phyloP scores from a whole-genome alignment of 805 yeast species.

The Suhomyces sp. region DNA sequence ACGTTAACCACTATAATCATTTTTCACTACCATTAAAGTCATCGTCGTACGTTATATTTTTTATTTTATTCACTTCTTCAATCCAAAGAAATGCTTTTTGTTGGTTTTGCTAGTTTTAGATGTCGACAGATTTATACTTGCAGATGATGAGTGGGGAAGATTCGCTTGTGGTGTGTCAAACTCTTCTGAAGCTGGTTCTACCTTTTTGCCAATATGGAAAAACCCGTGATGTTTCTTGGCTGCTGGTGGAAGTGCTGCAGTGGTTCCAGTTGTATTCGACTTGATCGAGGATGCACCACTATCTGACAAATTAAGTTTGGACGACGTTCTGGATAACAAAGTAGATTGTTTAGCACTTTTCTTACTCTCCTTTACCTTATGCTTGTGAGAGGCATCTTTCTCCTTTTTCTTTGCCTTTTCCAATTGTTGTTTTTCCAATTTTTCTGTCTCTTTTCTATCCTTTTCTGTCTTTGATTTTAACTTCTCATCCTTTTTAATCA shows the following conservation, averaged over 20 bases:
- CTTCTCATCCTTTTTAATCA: constrained; percentile 33
- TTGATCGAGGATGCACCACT: not conserved
- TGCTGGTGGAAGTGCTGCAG: too few species aligned
- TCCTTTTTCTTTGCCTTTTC: constrained; percentile 12
- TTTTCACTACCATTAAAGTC: too few species aligned
- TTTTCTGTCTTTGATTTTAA: constrained; percentile 16
- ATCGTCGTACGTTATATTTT: too few species aligned
- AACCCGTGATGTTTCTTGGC: constrained; percentile 3
- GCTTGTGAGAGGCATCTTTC: not conserved
- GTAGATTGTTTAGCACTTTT: not conserved
- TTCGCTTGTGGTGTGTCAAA: not conserved
- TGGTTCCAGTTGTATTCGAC: not conserved
- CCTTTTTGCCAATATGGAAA: constrained; percentile 3
- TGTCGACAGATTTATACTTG: constrained; percentile 3
- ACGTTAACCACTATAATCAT: too few species aligned
- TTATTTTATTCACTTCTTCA: not conserved
- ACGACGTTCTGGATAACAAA: not conserved
- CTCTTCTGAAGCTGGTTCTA: constrained; percentile 12
- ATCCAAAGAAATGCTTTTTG: constrained; percentile 2
- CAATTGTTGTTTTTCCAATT: constrained; percentile 22
- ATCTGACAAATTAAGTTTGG: not conserved
- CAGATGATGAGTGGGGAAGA: not conserved
- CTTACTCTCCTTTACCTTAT: not conserved
- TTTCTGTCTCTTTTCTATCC: constrained; percentile 14
- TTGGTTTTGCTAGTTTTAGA: constrained; percentile 1